Evolutionary conservation across 148 eudicot genomes (phyloP), one percentile per base, ranked within the genome.

Genomic region (Rhododendron ferrugineum): DNA sequence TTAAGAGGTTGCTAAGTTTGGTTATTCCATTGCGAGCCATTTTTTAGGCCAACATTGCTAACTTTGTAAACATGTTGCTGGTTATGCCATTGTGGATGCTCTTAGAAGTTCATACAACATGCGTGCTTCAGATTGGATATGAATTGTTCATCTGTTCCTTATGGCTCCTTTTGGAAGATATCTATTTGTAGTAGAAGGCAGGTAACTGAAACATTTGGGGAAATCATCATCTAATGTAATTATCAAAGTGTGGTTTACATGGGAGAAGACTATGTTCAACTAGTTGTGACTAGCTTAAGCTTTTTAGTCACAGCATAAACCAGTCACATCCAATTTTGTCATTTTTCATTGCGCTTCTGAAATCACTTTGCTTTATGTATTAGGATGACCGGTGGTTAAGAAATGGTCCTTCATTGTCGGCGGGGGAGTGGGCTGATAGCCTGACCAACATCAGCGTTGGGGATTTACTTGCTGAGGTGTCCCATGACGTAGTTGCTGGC

Each of bases 341-440:
- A 36, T 81, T 81, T 81, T 81, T 72, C 79, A 22, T 42, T 66
- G 32, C 62, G n/a, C 56, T 36, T 86, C 83, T 47, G 46, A 85
- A 47, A 9, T 74, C 54, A 34, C 32, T 83, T 84, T 80, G 44
- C 82, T 68, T 84, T 49, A 52, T 79, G 34, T 72, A 56, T 83
- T 85, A 91, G 98, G 90, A 87, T 87, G 90, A 87, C 77, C 79
- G 79, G 68, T 88, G 85, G 83, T 77, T 79, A 81, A 50, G 88
- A 83, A 91, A 90, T 78, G 87, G 84, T 46, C 62, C 80, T 36
- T 80, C 87, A 18, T 82, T 87, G 72, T 88, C 99, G 82, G 89
- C 93, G 34, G 90, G 87, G 50, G 96, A 92, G 40, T 97, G 99
- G 99, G 95, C 94, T 56, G 96, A 95, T 88, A 95, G 93, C 87